phyloP scores from a whole-genome alignment of 306 rosid genomes.

The Pyrus betulifolia region DNA sequence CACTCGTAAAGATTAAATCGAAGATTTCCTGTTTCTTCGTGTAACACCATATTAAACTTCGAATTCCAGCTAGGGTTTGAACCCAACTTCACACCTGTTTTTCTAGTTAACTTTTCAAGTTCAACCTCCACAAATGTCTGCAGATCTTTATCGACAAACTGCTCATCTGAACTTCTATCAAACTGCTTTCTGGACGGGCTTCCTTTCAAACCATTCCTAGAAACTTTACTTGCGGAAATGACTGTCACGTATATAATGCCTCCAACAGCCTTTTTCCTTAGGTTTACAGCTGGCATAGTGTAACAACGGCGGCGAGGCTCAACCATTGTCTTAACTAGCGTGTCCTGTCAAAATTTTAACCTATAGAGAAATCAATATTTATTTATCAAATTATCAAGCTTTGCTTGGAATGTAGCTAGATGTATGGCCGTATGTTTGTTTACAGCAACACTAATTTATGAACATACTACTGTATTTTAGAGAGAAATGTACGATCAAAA shows the following conservation, averaged over 20 bases:
- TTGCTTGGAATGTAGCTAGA: neutral
- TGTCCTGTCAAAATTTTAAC: slow-evolving; percentile 75
- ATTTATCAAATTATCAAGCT: slow-evolving; percentile 6
- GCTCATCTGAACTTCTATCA: slow-evolving; percentile 49
- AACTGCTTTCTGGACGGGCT: slow-evolving; percentile 46
- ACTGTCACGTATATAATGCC: slow-evolving; percentile 75
- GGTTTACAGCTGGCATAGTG: slow-evolving; percentile 69
- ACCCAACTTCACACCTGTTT: slow-evolving; percentile 56
- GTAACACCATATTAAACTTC: slow-evolving; percentile 88
- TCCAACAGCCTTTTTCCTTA: slow-evolving; percentile 74
- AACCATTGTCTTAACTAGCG: slow-evolving; percentile 84
- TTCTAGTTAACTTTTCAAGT: slow-evolving; percentile 71
- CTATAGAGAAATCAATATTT: slow-evolving; percentile 26
- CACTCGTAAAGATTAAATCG: slow-evolving; percentile 73
- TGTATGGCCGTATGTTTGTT: neutral
- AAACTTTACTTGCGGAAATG: slow-evolving; percentile 69
- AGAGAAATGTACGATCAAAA: too few relatives aligned
- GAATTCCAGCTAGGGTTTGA: slow-evolving; percentile 86
- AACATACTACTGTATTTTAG: too few relatives aligned
- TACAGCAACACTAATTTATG: neutral
- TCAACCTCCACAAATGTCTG: slow-evolving; percentile 91
- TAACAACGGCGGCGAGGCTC: slow-evolving; percentile 93
- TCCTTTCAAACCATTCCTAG: slow-evolving; percentile 54
- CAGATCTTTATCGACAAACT: slow-evolving; percentile 46
- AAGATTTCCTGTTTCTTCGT: slow-evolving; percentile 61